Conservation (phyloP, 2,329 filamentous ascomycete genomes). For the Sporothrix variecibatus region DNA sequence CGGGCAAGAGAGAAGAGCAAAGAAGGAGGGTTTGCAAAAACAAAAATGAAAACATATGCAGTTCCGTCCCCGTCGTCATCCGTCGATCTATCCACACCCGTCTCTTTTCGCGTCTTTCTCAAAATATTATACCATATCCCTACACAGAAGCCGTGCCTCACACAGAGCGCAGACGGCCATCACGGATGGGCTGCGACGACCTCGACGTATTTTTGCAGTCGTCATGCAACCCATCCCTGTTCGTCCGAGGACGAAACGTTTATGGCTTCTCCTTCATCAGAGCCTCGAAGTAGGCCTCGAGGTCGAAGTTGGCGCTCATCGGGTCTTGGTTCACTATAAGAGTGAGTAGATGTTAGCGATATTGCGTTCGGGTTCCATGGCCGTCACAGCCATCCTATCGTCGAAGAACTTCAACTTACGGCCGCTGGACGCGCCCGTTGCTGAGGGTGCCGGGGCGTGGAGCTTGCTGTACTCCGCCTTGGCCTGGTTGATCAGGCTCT, state of each 20-base stretch:
- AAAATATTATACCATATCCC: slow-evolving; percentile 23
- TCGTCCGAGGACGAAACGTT: slow-evolving; percentile 28
- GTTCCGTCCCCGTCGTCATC: background rate
- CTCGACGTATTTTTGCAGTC: background rate
- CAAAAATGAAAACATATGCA: slow-evolving; percentile 15
- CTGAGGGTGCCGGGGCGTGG: slow-evolving; percentile 55
- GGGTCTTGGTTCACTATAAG: slow-evolving; percentile 55
- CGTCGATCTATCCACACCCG: background rate
- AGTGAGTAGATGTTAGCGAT: slow-evolving; percentile 10
- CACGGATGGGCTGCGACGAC: background rate
- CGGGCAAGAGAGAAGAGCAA: slow-evolving; percentile 3
- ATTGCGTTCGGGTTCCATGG: background rate
- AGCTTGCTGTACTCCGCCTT: slow-evolving; percentile 84
- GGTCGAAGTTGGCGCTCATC: slow-evolving; percentile 85
- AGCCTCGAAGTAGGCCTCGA: slow-evolving; percentile 78
- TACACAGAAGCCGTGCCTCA: slow-evolving; percentile 17
- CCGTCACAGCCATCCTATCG: background rate
- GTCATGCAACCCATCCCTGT: background rate
- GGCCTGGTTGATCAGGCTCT: slow-evolving; percentile 86
- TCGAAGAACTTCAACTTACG: slow-evolving; percentile 35
- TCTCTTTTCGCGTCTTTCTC: background rate
- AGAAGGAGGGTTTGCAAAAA: slow-evolving; percentile 1
- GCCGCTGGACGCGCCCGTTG: slow-evolving; percentile 37
- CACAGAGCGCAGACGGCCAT: slow-evolving; percentile 15
- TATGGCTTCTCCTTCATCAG: slow-evolving; percentile 58